Evolutionary conservation across 495 filamentous ascomycete genomes (phyloP), one percentile per base, ranked within the genome.

Genomic region (Cairneyella variabilis): DNA sequence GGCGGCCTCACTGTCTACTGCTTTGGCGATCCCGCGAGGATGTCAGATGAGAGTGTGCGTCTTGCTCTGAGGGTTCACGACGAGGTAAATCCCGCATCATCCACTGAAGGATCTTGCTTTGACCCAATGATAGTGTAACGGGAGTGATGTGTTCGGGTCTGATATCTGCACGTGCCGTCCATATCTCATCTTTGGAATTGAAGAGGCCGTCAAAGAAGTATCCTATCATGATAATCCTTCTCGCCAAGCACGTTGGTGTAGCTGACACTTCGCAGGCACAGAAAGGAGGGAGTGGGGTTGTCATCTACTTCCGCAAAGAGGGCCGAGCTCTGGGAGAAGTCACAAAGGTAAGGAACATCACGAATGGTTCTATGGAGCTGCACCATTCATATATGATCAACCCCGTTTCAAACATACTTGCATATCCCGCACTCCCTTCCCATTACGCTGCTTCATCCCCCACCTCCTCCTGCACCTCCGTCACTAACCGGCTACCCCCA

Each of bases 261-360:
- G 41, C 44, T 47, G 44, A 36, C 26, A 36, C 37, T 43, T 23
- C 16, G 34, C 32, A 53, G 45, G 18, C 32, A 54, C 48, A 51
- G 21, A 88, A 85, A 45, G 93, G 93, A 42, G 93, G 93, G 36
- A 91, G 85, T 61, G 93, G 93, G 42, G 92, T 98, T 28, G 93
- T 97, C 23, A 96, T 98, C 67, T 98, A 98, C 70, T 98, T 98
- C 83, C 88, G 93, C 50, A 98, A 98, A 70, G 93, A 98, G 71
- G 93, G 93, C 9, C 80, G 92, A 53, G 92, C 93, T 25, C 72
- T 97, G 10, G 93, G 93, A n/a, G 93, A 98, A 70, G 93, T 98
- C 21, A 95, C 93, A 45, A 98, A 98, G 76, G 82, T 84, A 75
- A 60, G 39, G 34, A 26, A 37, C 22, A 28, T 41, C 22, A 49